These are phyloP conservation scores for Iberis pinnata DNA, from an alignment of 345 rosid genomes.

Conservation along the genomic window DNA sequence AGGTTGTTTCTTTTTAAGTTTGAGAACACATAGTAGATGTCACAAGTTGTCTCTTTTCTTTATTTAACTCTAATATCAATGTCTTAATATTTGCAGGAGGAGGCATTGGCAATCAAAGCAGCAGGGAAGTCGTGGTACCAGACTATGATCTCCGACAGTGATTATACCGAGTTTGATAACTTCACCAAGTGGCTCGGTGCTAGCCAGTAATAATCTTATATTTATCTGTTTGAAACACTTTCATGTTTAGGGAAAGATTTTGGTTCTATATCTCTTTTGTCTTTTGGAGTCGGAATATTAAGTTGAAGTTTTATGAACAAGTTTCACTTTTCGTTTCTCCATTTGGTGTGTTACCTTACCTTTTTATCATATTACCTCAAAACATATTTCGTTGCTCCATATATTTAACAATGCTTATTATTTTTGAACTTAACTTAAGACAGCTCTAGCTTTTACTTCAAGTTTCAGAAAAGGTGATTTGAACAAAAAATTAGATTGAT, in stretches of 20 bases:
- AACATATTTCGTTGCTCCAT: no score
- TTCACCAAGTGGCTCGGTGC: slow-evolving; percentile 87
- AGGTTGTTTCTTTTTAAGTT: no score
- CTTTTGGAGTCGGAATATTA: slow-evolving; percentile 8
- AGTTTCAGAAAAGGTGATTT: no score
- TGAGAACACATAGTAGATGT: no score
- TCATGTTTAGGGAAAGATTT: slow-evolving; percentile 23
- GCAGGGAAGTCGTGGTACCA: slow-evolving; percentile 93
- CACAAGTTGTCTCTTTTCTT: no score
- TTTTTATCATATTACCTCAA: not conserved
- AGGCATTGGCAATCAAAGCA: slow-evolving; percentile 54
- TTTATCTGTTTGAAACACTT: slow-evolving; percentile 3
- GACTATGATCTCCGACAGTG: slow-evolving; percentile 91
- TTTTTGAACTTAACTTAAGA: no score
- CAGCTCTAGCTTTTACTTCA: no score
- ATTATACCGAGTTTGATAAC: slow-evolving; percentile 80
- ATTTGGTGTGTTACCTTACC: not conserved
- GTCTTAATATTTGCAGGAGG: slow-evolving; percentile 46
- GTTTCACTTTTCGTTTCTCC: slow-evolving; percentile 1
- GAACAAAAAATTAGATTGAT: no score
- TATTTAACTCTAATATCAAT: not conserved
- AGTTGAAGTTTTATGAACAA: slow-evolving; percentile 19
- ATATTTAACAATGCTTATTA: not conserved
- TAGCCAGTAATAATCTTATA: slow-evolving; percentile 43
- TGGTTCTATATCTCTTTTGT: slow-evolving; percentile 14